phyloP scores from a whole-genome alignment of 768 basidiomycete species.

The Tricholoma hemisulphureum region DNA sequence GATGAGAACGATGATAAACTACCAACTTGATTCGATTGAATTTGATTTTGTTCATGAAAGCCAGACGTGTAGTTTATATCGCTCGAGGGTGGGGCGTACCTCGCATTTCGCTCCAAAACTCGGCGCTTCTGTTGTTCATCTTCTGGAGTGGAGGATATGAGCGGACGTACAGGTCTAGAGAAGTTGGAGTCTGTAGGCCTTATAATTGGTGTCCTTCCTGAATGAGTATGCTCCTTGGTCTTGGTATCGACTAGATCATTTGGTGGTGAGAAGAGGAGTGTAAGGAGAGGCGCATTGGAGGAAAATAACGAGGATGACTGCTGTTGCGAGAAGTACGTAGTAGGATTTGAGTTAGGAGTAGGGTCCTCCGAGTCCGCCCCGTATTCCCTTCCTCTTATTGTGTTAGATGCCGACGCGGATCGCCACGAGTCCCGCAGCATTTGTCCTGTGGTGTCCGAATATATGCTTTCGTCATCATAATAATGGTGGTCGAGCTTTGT shows the following conservation, averaged over 20 bases:
- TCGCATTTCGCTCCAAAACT: slow-evolving; percentile 61
- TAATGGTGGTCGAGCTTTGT: slow-evolving; percentile 29
- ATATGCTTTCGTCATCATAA: slow-evolving; percentile 43
- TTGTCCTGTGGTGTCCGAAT: slow-evolving; percentile 32
- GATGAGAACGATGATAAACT: neutral
- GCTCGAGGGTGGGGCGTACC: slow-evolving; percentile 33
- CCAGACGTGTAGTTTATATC: slow-evolving; percentile 1
- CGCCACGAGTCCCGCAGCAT: slow-evolving; percentile 44
- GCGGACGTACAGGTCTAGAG: slow-evolving; percentile 58
- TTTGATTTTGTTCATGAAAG: neutral
- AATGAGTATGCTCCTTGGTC: slow-evolving; percentile 14
- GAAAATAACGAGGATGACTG: slow-evolving; percentile 8
- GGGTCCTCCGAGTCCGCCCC: neutral
- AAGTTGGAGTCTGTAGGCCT: slow-evolving; percentile 54
- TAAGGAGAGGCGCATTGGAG: slow-evolving; percentile 39
- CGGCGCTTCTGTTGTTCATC: slow-evolving; percentile 45
- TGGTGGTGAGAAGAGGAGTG: slow-evolving; percentile 54
- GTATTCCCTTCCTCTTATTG: slow-evolving; percentile 4
- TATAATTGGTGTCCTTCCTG: slow-evolving; percentile 42
- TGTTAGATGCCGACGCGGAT: slow-evolving; percentile 21
- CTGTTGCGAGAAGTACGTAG: slow-evolving; percentile 2
- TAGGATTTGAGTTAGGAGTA: slow-evolving; percentile 2
- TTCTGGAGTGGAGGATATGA: slow-evolving; percentile 31
- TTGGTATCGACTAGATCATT: slow-evolving; percentile 17
- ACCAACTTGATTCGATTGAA: neutral